A percentile compares a stretch with the other conserved stretches of the same genome.
Conservation (phyloP, 2,329 filamentous ascomycete species). For the Colletotrichum orbiculare region DNA sequence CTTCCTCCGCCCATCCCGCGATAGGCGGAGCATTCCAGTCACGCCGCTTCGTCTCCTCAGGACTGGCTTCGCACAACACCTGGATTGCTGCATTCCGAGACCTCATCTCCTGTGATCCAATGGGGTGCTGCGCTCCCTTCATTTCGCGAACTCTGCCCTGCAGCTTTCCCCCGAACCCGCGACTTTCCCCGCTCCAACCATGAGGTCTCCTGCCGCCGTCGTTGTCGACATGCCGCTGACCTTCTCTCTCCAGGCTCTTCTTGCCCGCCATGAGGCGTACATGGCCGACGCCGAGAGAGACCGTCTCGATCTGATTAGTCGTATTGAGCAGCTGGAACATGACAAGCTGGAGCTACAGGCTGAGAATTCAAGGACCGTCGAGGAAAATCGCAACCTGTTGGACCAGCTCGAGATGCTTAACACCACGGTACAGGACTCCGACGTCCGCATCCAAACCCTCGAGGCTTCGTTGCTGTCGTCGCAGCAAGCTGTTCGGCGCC, state of each 20-base stretch:
- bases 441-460: conserved; percentile 80
- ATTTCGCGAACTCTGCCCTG: conserved; percentile 33
- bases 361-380: conserved; percentile 80
- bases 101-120: conserved; percentile 29
- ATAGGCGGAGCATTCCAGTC: conserved; percentile 27
- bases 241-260: conserved; percentile 82
- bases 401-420: conserved; percentile 90
- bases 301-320: conserved; percentile 75
- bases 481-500: conserved; percentile 78
- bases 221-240: conserved; percentile 67
- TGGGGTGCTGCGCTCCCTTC: conserved; percentile 40
- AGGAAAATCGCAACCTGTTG: conserved; percentile 84
- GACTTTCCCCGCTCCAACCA: conserved; percentile 13
- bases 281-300: conserved; percentile 93
- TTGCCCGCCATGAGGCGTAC: conserved; percentile 92
- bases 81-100: conserved; percentile 31
- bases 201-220: conserved; percentile 38
- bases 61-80: conserved; percentile 6
- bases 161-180: conserved; percentile 32
- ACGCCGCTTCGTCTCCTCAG: not conserved
- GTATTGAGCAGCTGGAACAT: conserved; percentile 80
- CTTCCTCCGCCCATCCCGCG: conserved; percentile 12
- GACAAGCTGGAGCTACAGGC: conserved; percentile 80
- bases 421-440: conserved; percentile 80
- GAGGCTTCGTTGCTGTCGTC: conserved; percentile 82